Evolutionary conservation across 148 eudicot species (phyloP), one percentile per base, ranked within the genome.

Genomic region (Vaccinium vitisidaea): DNA sequence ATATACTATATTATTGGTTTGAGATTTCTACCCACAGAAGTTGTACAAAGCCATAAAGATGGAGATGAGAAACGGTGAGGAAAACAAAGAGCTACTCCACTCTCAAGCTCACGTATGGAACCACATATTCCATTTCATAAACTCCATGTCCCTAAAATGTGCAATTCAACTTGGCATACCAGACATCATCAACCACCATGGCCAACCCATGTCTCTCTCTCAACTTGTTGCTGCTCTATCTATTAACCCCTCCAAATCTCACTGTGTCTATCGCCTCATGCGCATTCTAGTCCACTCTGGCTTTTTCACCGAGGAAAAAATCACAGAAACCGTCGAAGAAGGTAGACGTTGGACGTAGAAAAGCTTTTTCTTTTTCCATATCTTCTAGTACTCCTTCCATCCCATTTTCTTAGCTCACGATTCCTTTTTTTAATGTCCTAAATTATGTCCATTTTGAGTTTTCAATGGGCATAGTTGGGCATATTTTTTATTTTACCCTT

Each of bases 21-120:
- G 56, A 53, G 15, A 10, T 53, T 7, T 53, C 55, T 30, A 30
- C 32, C 1, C 55, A 53, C 55, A 53, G 12, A 53, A 53, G 55
- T 53, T 53, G 11, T 53, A 53, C 55, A 9, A 8, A 53, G 55
- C 32, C 67, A 7, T 9, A 59, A 59, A 9, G 71, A 65, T 65
- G 71, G 14, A n/a, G 30, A 65, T 10, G 32, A 65, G 32, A 25
- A 65, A 9, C 32, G 1, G 32, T 9, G 55, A 46, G 54, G 21
- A 43, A 53, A 43, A 52, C 49, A 78, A 52, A 50, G 43, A 78
- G 73, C 16, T 80, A 59, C 83, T 80, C 63, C 50, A 65, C n/a
- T 19, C 83, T 81, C 83, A 81, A 63, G 54, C 83, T 63, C 83
- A 63, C 55, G 21, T 81, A 21, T 81, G 74, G 83, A 81, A 81